Evolutionary conservation across 768 basidiomycete species (phyloP).

Genomic region (Lactifluus rugatus): DNA sequence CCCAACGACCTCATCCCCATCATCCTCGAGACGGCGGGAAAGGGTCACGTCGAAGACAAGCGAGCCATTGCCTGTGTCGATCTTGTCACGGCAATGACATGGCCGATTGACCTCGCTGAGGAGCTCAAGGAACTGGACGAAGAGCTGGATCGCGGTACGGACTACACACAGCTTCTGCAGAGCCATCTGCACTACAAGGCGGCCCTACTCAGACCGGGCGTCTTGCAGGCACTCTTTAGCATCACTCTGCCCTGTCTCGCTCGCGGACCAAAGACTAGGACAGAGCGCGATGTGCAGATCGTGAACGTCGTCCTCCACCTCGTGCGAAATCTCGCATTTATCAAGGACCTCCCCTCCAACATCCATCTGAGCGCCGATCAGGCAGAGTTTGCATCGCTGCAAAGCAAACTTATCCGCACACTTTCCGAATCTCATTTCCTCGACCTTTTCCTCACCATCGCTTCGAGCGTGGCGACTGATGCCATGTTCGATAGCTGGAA

Average conservation of each 20-base stretch:
- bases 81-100: slow-evolving; percentile 93
- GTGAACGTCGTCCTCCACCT: slow-evolving; percentile 84
- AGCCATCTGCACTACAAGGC: slow-evolving; percentile 90
- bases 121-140: slow-evolving; percentile 91
- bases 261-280: slow-evolving; percentile 56
- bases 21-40: slow-evolving; percentile 69
- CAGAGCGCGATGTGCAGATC: slow-evolving; percentile 74
- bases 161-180: slow-evolving; percentile 75
- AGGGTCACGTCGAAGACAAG: slow-evolving; percentile 70
- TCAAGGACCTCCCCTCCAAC: slow-evolving; percentile 74
- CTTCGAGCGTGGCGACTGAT: slow-evolving; percentile 66
- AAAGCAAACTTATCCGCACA: slow-evolving; percentile 62
- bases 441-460: slow-evolving; percentile 75
- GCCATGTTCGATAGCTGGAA: slow-evolving; percentile 81
- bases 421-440: slow-evolving; percentile 65
- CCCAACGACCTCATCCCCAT: slow-evolving; percentile 85
- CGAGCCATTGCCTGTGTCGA: slow-evolving; percentile 78
- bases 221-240: slow-evolving; percentile 61
- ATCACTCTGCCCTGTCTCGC: slow-evolving; percentile 73
- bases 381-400: slow-evolving; percentile 67
- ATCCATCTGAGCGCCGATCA: slow-evolving; percentile 66
- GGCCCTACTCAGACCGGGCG: slow-evolving; percentile 55
- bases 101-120: slow-evolving; percentile 94
- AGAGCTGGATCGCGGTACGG: slow-evolving; percentile 67
- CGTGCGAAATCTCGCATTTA: slow-evolving; percentile 88